Conservation (phyloP, 2,329 filamentous ascomycete species). For the Teratosphaeriaceae sp. region DNA sequence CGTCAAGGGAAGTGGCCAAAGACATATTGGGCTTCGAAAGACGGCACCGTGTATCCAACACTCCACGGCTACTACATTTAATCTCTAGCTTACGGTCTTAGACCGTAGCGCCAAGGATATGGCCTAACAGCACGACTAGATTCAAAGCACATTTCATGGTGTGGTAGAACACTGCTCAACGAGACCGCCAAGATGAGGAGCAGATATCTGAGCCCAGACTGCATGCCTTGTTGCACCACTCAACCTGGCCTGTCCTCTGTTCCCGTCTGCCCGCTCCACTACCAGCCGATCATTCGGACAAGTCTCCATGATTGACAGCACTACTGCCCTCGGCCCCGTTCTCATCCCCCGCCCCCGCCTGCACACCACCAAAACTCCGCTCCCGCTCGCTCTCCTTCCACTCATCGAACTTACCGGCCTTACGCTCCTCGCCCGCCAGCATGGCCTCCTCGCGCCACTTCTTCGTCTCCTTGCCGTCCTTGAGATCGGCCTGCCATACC, state of each 20-base stretch:
- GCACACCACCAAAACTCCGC: conserved; percentile 48
- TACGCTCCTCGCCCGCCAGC: conserved; percentile 46
- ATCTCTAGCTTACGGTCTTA: neutral
- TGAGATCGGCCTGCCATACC: conserved; percentile 51
- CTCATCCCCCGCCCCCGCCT: conserved; percentile 1
- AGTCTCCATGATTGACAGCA: too few species aligned
- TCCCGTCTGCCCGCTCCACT: too few species aligned
- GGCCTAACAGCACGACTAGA: too few species aligned
- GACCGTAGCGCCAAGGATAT: too few species aligned
- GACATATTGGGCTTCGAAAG: too few species aligned
- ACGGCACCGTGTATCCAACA: too few species aligned
- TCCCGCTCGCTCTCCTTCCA: conserved; percentile 51
- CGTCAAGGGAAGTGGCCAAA: neutral
- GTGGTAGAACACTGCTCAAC: too few species aligned
- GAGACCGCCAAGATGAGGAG: too few species aligned
- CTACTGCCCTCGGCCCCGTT: neutral
- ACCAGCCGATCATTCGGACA: too few species aligned
- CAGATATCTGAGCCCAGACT: neutral
- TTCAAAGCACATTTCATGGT: too few species aligned
- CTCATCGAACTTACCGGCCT: conserved; percentile 49
- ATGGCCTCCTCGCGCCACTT: conserved; percentile 51
- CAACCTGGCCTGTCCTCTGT: too few species aligned
- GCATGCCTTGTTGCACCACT: neutral
- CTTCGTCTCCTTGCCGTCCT: conserved; percentile 49
- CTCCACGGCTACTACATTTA: too few species aligned